Evolutionary conservation across 257 asterid genomes (phyloP).

Genomic region (Solanum rostratum): DNA sequence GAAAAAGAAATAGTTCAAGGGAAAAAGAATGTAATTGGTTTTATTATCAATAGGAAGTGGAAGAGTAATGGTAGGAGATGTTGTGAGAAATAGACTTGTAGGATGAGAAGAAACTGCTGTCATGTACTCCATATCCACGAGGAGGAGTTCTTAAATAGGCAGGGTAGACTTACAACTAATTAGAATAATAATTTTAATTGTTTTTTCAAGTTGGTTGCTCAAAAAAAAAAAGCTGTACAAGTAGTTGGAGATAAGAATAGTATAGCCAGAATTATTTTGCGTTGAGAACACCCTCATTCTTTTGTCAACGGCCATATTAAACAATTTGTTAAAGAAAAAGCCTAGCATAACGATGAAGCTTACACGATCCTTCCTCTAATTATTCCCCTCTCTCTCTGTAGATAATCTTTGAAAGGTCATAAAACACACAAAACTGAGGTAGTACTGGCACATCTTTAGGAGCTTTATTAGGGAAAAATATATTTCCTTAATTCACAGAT

Average conservation of each 20-base stretch:
- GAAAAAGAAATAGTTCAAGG: not conserved
- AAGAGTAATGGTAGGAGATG: conserved; percentile 1
- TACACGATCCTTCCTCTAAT: conserved; percentile 44
- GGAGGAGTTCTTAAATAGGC: conserved; percentile 54
- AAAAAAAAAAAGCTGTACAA: conserved; percentile 38
- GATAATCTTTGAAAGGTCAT: conserved; percentile 10
- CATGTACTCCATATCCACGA: conserved; percentile 35
- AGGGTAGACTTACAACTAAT: conserved; percentile 38
- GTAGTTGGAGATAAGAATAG: conserved; percentile 29
- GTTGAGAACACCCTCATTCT: conserved; percentile 19
- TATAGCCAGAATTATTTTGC: conserved; percentile 30
- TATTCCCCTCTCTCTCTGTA: conserved; percentile 1
- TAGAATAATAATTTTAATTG: conserved; percentile 14
- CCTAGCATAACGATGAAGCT: conserved; percentile 59
- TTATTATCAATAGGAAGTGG: conserved; percentile 1
- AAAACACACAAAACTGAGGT: conserved; percentile 3
- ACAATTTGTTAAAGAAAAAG: conserved; percentile 23
- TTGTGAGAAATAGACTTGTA: conserved; percentile 21
- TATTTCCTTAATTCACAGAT: conserved; percentile 7
- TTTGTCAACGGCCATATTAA: conserved; percentile 43
- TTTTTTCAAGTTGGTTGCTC: conserved; percentile 48
- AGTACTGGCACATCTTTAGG: conserved; percentile 9
- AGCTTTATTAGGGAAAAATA: conserved; percentile 1
- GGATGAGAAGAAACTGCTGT: conserved; percentile 38
- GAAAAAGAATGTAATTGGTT: not conserved